These are phyloP conservation scores for Boletus sp. DNA, from an alignment of 768 basidiomycete species.

Conservation along the genomic window DNA sequence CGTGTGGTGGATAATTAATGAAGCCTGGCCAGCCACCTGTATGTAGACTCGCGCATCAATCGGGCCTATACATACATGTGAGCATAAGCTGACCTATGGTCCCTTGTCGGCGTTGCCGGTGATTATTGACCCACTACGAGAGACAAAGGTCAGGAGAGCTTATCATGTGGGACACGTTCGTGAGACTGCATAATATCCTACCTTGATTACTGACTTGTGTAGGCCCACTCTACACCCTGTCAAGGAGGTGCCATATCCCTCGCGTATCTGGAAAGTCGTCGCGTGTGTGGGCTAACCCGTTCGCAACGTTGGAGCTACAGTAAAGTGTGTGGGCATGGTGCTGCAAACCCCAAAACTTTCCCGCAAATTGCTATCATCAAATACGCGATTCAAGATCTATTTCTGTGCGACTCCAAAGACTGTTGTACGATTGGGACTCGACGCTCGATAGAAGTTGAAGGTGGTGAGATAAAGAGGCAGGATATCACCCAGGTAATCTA, in stretches of 20 bases:
- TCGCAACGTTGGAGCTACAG: neutral
- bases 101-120: neutral
- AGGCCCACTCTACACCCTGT: neutral
- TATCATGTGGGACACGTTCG: neutral
- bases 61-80: neutral
- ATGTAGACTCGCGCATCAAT: neutral
- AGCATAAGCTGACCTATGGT: neutral
- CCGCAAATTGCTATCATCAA: neutral
- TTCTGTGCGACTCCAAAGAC: neutral
- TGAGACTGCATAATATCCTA: neutral
- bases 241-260: neutral
- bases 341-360: neutral
- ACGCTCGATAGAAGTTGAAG: too few species aligned
- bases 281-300: neutral
- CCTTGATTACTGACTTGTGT: neutral
- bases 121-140: neutral
- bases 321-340: neutral
- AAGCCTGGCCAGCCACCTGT: neutral
- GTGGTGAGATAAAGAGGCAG: neutral
- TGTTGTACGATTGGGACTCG: neutral
- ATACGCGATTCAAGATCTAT: too few species aligned
- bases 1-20: neutral
- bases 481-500: neutral
- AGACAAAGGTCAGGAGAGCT: neutral
- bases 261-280: neutral